Evolutionary conservation across 176 grass and related monocot species (phyloP).

Genomic region (Neostapfia colusana): DNA sequence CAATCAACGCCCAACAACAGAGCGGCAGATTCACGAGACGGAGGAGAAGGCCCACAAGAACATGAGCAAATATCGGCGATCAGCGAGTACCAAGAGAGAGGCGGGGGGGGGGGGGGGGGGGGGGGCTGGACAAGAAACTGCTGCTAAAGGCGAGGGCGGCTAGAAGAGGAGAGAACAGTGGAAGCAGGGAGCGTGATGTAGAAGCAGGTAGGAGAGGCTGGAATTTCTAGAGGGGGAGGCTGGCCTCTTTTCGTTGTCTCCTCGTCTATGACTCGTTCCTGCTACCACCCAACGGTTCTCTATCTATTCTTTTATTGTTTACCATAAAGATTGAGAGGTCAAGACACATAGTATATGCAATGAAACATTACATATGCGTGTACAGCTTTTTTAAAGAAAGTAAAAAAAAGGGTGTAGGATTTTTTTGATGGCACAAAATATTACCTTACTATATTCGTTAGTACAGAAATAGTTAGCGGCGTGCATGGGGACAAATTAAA

Average conservation of each 20-base stretch:
- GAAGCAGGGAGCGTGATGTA: slow-evolving; percentile 36
- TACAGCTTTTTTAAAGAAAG: neutral
- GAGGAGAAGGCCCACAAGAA: neutral
- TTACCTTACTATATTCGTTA: neutral
- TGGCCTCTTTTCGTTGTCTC: slow-evolving; percentile 36
- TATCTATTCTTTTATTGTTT: slow-evolving; percentile 20
- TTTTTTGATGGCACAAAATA: neutral
- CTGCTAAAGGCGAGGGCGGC: slow-evolving; percentile 11
- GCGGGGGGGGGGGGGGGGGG: no score
- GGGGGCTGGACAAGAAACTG: slow-evolving; percentile 8
- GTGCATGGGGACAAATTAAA: slow-evolving; percentile 13
- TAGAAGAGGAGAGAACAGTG: slow-evolving; percentile 39
- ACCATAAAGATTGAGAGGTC: slow-evolving; percentile 12
- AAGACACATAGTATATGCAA: neutral
- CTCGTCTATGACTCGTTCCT: neutral
- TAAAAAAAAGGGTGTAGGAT: neutral
- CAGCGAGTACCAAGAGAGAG: neutral
- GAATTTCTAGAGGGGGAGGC: slow-evolving; percentile 57
- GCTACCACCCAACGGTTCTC: slow-evolving; percentile 33
- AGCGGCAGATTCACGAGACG: neutral
- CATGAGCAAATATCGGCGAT: neutral
- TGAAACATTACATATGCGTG: neutral
- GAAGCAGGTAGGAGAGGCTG: slow-evolving; percentile 47
- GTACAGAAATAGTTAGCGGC: neutral
- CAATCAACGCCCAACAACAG: neutral